Conservation (phyloP, 2,329 filamentous ascomycete genomes). For the Pleoardoris graminearum region DNA sequence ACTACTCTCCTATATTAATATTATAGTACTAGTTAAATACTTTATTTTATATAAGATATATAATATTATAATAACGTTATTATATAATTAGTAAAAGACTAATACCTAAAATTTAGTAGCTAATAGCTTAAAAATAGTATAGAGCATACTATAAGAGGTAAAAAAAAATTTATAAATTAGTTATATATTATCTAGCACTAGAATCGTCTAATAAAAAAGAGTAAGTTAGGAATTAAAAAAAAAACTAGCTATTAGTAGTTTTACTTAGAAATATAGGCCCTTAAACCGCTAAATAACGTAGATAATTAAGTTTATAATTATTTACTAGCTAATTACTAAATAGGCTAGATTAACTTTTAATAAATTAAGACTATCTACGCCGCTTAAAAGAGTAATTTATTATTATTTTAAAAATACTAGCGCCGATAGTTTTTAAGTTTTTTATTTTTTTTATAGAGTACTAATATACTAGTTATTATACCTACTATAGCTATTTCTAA, state of each 20-base stretch:
- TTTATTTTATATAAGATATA: not conserved
- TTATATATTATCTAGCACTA: not conserved
- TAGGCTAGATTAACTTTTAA: no score
- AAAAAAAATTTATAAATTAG: not conserved
- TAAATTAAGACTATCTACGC: not conserved
- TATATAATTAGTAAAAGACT: not conserved
- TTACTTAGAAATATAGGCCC: conserved; percentile 4
- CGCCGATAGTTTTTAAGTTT: no score
- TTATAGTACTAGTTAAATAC: not conserved
- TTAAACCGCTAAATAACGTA: conserved; percentile 6
- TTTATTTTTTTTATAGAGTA: no score
- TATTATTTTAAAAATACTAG: no score
- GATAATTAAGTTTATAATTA: not conserved
- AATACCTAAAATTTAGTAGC: not conserved
- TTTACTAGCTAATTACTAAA: no score
- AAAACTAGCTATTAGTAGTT: not conserved
- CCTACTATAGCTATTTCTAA: not conserved
- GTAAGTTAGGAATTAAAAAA: not conserved
- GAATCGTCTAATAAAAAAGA: not conserved
- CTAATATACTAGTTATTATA: not conserved
- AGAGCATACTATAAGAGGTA: no score
- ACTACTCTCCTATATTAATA: not conserved
- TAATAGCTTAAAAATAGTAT: no score
- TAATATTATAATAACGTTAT: no score
- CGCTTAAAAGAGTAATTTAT: not conserved